These are phyloP conservation scores for Oryza meyeriana DNA, from an alignment of 176 grass and related monocot genomes.

Conservation along the genomic window DNA sequence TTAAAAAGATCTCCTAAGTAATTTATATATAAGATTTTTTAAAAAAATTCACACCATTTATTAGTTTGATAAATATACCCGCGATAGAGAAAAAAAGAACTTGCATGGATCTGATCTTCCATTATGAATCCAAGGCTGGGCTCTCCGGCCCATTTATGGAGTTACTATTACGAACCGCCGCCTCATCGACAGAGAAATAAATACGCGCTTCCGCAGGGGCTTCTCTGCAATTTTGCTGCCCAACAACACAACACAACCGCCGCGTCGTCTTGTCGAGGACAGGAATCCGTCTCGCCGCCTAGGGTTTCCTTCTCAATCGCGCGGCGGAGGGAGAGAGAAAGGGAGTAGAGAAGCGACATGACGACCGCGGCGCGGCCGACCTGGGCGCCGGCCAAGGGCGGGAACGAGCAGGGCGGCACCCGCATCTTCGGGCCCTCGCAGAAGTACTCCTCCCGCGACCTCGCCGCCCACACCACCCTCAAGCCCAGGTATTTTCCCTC, in stretches of 20 bases:
- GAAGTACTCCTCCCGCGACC: slow-evolving; percentile 90
- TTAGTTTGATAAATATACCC: no score
- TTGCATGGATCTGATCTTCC: no score
- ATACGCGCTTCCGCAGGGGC: neutral
- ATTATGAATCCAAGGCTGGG: no score
- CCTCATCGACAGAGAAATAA: neutral
- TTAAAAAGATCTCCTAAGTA: no score
- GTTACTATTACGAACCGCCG: no score
- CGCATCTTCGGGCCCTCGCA: slow-evolving; percentile 88
- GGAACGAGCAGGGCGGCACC: slow-evolving; percentile 93
- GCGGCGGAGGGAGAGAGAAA: neutral
- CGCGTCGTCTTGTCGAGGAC: neutral
- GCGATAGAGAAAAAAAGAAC: no score
- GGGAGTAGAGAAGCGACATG: slow-evolving; percentile 25
- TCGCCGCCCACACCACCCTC: slow-evolving; percentile 89
- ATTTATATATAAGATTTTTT: no score
- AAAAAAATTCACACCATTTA: no score
- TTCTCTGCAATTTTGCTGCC: neutral
- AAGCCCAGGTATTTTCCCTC: slow-evolving; percentile 62
- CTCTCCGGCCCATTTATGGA: no score
- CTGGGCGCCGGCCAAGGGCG: slow-evolving; percentile 95
- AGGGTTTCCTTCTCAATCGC: neutral
- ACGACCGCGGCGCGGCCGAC: slow-evolving; percentile 96
- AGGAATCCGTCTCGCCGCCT: neutral
- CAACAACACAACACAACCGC: neutral